Conservation (phyloP, 2,329 filamentous ascomycete genomes). For the Clonostachys solani region DNA sequence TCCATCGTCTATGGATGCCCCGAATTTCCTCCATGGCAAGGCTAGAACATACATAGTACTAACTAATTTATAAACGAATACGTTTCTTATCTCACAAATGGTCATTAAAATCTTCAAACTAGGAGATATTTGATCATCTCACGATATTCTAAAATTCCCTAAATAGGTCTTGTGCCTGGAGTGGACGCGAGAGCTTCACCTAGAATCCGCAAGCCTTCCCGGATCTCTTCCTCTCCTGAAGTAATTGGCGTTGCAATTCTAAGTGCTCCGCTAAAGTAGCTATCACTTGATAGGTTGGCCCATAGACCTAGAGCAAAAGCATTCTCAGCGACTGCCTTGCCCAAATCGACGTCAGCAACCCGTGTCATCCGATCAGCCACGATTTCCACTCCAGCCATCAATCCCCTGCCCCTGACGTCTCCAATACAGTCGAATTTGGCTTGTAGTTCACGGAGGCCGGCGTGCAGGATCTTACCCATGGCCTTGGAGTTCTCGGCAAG, state of each 20-base stretch:
- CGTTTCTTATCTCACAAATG: too few species aligned
- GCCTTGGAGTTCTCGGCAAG: conserved; percentile 39
- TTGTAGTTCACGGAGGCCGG: conserved; percentile 37
- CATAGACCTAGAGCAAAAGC: conserved; percentile 50
- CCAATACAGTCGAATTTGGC: conserved; percentile 56
- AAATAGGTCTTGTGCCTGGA: conserved; percentile 20
- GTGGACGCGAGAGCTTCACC: conserved; percentile 46
- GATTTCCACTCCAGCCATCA: conserved; percentile 56
- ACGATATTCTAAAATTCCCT: too few species aligned
- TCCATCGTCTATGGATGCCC: too few species aligned
- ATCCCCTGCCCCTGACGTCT: conserved; percentile 53
- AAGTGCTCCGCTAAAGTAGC: conserved; percentile 52
- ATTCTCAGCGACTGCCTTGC: conserved; percentile 37
- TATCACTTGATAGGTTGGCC: conserved; percentile 50
- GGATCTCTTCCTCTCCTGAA: conserved; percentile 42
- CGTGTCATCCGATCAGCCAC: conserved; percentile 45
- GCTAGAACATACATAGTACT: too few species aligned
- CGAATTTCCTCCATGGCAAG: too few species aligned
- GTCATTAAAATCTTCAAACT: too few species aligned
- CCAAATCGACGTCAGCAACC: conserved; percentile 38
- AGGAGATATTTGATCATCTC: too few species aligned
- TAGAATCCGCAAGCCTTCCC: conserved; percentile 47
- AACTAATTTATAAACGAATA: too few species aligned
- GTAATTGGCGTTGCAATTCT: conserved; percentile 58
- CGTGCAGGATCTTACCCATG: conserved; percentile 39